Evolutionary conservation across 2,329 filamentous ascomycete species (phyloP).

Genomic region (Leptoxyphium fumago): DNA sequence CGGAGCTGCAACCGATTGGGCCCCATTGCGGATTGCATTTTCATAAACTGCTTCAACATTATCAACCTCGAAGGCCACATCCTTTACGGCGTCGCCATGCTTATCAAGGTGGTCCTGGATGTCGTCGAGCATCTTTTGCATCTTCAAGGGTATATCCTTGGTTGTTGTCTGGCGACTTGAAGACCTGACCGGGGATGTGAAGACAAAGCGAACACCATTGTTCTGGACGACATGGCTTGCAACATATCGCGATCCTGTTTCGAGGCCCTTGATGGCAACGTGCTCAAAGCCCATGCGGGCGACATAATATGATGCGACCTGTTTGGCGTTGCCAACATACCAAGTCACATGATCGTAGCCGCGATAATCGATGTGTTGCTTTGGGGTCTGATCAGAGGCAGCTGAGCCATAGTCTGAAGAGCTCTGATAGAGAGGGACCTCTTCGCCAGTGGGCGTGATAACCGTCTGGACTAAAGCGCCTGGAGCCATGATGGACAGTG

Average conservation of each 20-base stretch:
- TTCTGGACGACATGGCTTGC: conserved; percentile 77
- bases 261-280: conserved; percentile 73
- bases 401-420: conserved; percentile 4
- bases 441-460: conserved; percentile 15
- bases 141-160: conserved; percentile 30
- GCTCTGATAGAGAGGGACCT: conserved; percentile 9
- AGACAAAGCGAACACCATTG: conserved; percentile 62
- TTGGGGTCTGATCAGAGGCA: conserved; percentile 3
- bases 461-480: conserved; percentile 17
- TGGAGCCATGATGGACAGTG: conserved; percentile 21
- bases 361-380: conserved; percentile 37
- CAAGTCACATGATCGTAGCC: conserved; percentile 90
- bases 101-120: conserved; percentile 72
- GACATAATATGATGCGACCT: conserved; percentile 79
- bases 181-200: conserved; percentile 63
- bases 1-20: conserved; percentile 49
- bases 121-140: conserved; percentile 51
- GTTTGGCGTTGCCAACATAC: conserved; percentile 96
- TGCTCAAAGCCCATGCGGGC: conserved; percentile 73
- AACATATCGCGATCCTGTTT: conserved; percentile 68
- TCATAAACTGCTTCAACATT: conserved; percentile 67
- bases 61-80: conserved; percentile 91
- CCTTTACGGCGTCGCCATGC: conserved; percentile 88
- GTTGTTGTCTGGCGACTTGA: conserved; percentile 12
- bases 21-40: conserved; percentile 53